Base-by-base conservation (phyloP, 768 basidiomycete genomes). In the Russula olivacea region DNA sequence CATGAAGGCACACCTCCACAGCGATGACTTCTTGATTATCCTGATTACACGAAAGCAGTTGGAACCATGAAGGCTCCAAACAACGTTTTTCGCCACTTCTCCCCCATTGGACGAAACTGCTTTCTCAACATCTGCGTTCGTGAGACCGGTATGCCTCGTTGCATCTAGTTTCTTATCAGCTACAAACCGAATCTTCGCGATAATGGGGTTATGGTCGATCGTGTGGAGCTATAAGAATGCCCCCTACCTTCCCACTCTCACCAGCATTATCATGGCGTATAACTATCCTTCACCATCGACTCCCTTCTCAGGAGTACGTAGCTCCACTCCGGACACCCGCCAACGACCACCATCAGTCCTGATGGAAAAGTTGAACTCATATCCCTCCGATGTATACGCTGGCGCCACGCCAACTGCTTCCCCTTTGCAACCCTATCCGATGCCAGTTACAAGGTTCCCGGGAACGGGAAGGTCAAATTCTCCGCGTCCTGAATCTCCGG, bases 251-350 rank as follows among this genome's bases (percentile, higher is more conserved):
- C 12, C 12, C 19, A 17, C 38, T 38, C 23, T 55, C 40, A 34
- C 63, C 48, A 52, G 23, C 28, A 59, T 47, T 15, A 60, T 11
- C 30, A 64, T 64, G 63, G 25, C 45, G 19, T 34, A 54, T 23
- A 45, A 60, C 48, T 64, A 64, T 55, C 30, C 47, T 5, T 10
- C 11, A 6, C 54, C 32, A 36, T 41, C 63, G 14, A 55, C 40
- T 10, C 58, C 63, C 52, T 59, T 59, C 23, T 4, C 58, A 49
- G 51, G 47, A 55, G 51, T 19, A 21, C 32, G 28, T 32, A 34
- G n/a, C 45, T 1, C 38, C n/a, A 48, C 58, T 51, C 21, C 47
- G n/a, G 63, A 64, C 1, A 11, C 36, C 38, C 10, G 30, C 32
- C 58, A 53, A 34, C 40, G 52, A 8, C 58, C 47, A n/a, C 14